Evolutionary conservation across 805 yeast species (phyloP).

Genomic region (Torulaspora indica): DNA sequence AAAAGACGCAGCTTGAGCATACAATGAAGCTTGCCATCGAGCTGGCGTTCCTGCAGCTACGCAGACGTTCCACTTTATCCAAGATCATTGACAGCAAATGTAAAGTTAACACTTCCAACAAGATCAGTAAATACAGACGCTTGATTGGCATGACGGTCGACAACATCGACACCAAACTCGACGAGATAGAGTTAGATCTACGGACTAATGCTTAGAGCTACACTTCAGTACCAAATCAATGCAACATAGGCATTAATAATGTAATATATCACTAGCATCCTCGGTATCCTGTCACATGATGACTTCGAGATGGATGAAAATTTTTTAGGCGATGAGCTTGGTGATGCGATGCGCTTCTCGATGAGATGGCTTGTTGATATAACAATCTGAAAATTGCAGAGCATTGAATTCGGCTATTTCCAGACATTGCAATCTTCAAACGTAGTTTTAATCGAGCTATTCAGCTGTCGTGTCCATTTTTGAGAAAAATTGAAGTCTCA

Average conservation of each 20-base stretch:
- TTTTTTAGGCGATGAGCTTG: slow-evolving; percentile 13
- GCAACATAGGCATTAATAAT: neutral
- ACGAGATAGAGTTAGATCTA: slow-evolving; percentile 59
- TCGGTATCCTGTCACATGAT: slow-evolving; percentile 5
- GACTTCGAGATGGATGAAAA: slow-evolving; percentile 7
- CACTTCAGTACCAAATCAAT: neutral
- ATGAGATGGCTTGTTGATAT: slow-evolving; percentile 30
- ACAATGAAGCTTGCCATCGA: slow-evolving; percentile 35
- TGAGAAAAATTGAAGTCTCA: neutral
- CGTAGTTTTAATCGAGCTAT: neutral
- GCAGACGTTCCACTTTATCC: slow-evolving; percentile 42
- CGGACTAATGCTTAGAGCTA: slow-evolving; percentile 18
- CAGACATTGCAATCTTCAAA: neutral
- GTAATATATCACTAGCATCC: neutral
- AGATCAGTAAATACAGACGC: slow-evolving; percentile 74
- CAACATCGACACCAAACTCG: slow-evolving; percentile 74
- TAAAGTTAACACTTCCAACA: slow-evolving; percentile 44
- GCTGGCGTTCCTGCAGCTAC: slow-evolving; percentile 50
- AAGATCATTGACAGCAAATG: slow-evolving; percentile 49
- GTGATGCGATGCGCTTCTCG: slow-evolving; percentile 17
- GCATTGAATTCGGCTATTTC: neutral
- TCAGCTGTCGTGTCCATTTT: slow-evolving; percentile 1
- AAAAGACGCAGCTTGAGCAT: slow-evolving; percentile 16
- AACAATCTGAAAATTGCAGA: slow-evolving; percentile 8
- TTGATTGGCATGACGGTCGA: slow-evolving; percentile 74